Base-by-base conservation (phyloP, 768 basidiomycete genomes). In the Macrolepiota fuliginosa region DNA sequence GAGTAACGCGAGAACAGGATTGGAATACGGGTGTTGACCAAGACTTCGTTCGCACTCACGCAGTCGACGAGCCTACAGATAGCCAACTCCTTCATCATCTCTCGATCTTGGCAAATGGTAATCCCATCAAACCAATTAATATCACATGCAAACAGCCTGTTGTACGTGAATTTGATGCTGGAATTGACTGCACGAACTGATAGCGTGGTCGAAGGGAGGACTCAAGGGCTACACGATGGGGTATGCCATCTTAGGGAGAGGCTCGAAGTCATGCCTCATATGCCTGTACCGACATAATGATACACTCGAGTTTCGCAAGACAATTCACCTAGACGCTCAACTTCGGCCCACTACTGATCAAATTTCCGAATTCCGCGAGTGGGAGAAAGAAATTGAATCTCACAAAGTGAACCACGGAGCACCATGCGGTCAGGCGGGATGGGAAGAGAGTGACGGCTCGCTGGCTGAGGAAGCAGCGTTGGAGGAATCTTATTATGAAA, bases 61-160 rank as follows among this genome's bases (percentile, higher is more conserved):
- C n/a, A n/a, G n/a, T n/a, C n/a, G n/a, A n/a, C n/a, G n/a, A n/a
- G n/a, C 17, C 45, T n/a, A 25, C 32, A 13, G 53, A 52, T 22
- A 3, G 24, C 17, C 25, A 56, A 61, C 46, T 42, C 7, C 19
- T 54, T 13, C 54, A 54, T 24, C 54, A 54, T 25, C 37, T 54
- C 54, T 54, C 54, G 12, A 19, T 40, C 6, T 22, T 54, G 13
- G 40, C 54, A 1, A 25, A 50, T 42, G 24, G 61, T 7, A 56
- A 61, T 47, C 39, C 50, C 11, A 36, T 52, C n/a, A 46, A 52
- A 55, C 54, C 54, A 35, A 35, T 42, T 10, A n/a, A 46, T n/a
- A n/a, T 46, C 17, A 46, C 45, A 17, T 46, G 45, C 10, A 3
- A 10, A 9, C 4, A 46, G 17, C 45, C 45, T 46, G 9, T 46